Base-by-base conservation (phyloP, 352 stramenopile genomes). In the Phytophthora pseudosyringae region DNA sequence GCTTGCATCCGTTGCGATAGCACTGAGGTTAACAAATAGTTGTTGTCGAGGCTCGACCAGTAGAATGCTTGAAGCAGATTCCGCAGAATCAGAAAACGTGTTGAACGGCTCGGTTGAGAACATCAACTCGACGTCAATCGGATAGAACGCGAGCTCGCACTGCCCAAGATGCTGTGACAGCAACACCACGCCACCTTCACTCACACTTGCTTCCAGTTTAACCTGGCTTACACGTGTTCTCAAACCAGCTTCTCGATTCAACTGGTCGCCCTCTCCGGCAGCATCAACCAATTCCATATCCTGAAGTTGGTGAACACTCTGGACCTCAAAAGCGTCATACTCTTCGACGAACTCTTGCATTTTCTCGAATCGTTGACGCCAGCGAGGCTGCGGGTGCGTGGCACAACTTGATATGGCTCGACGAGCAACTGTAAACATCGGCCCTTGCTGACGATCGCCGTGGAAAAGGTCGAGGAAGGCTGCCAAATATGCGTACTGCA, bases 91-190 rank as follows among this genome's bases (percentile, higher is more conserved):
- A 5, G 69, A 76, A 52, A 74, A 83, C 3, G 68, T 80, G 48
- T 76, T 76, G 57, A 90, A 92, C 12, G 83, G 80, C 21, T 81
- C 69, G 0, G 70, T 79, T 4, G 80, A 90, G 54, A 92, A 92
- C 67, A 89, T 79, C 25, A 88, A 69, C 68, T 92, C 83, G 5
- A 89, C 71, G 40, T 90, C 79, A 46, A 92, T 80, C 11, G 76
- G 71, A 49, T 89, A 89, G 29, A 88, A 83, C 28, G 71, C 67
- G 28, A 92, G 43, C 18, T 85, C 62, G 25, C 74, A 83, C 28
- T 56, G 40, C 18, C 64, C 59, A 39, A 88, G 33, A 51, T 60
- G 64, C 50, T 71, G 66, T 6, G 75, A 77, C 26, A 41, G 58
- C 29, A 86, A 13, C n/a, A 58, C 49, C 38, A 88, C 47, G 16